phyloP scores from a whole-genome alignment of 768 basidiomycete species.

The Naganishia antarctica region DNA sequence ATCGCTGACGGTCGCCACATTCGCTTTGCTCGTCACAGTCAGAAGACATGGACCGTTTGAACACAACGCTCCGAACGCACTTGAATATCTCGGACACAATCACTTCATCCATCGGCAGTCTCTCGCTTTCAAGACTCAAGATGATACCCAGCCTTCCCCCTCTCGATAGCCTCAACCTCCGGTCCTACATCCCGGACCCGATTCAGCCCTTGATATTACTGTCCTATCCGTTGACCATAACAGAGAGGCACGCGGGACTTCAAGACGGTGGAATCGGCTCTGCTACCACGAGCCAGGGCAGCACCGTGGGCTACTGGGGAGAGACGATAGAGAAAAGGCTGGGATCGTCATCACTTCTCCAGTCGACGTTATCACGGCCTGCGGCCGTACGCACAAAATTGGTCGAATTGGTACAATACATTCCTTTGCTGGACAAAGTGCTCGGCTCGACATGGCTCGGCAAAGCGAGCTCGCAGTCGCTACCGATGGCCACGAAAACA shows the following conservation, averaged over 20 bases:
- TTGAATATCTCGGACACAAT: constrained; percentile 14
- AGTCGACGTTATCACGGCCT: not conserved
- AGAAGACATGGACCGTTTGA: constrained; percentile 9
- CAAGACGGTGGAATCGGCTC: not conserved
- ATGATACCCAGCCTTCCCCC: constrained; percentile 10
- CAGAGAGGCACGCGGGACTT: not conserved
- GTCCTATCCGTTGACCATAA: constrained; percentile 59
- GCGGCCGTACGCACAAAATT: not conserved
- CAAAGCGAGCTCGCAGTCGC: no score
- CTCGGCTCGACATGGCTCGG: not conserved
- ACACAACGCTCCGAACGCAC: constrained; percentile 1
- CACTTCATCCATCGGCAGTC: constrained; percentile 7
- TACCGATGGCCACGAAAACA: not conserved
- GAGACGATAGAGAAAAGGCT: constrained; percentile 3
- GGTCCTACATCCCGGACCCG: constrained; percentile 43
- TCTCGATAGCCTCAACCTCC: constrained; percentile 5
- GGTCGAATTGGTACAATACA: not conserved
- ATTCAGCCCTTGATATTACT: constrained; percentile 64
- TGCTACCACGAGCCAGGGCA: not conserved
- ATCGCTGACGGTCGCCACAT: not conserved
- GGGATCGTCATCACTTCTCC: not conserved
- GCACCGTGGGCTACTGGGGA: constrained; percentile 8
- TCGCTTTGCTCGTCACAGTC: not conserved
- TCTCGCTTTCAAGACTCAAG: constrained; percentile 2
- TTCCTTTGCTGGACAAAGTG: constrained; percentile 7